Percentiles rank a stretch among this genome's conserved stretches.
These are phyloP conservation scores for Termitomyces sp. DNA, from an alignment of 768 basidiomycete species.

Conservation along the genomic window DNA sequence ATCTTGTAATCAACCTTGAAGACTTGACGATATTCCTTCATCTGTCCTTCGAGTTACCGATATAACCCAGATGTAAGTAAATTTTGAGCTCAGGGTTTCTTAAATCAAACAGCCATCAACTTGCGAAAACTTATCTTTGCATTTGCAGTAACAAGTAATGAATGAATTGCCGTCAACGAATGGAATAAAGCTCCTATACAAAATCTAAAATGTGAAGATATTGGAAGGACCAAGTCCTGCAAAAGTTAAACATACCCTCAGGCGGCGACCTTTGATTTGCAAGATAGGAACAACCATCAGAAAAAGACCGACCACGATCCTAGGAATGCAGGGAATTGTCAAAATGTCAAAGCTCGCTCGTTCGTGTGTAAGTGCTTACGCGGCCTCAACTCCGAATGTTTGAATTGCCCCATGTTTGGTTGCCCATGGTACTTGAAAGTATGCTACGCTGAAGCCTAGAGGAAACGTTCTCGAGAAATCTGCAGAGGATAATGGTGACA, in stretches of 20 bases:
- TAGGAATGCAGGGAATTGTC: constrained; percentile 10
- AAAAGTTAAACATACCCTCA: constrained; percentile 36
- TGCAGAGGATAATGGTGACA: background rate
- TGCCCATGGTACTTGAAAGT: constrained; percentile 60
- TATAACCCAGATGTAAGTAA: background rate
- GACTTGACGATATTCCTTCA: background rate
- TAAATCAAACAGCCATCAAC: background rate
- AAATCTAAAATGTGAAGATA: background rate
- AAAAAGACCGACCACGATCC: constrained; percentile 49
- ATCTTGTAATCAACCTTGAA: background rate
- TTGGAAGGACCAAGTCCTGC: background rate
- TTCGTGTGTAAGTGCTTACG: constrained; percentile 29
- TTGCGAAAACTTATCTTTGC: background rate
- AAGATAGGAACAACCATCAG: constrained; percentile 46
- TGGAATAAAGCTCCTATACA: constrained; percentile 23
- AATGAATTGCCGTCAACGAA: background rate
- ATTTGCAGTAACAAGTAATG: background rate
- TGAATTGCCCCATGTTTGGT: constrained; percentile 49
- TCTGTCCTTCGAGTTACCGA: no score
- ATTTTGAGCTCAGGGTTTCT: background rate
- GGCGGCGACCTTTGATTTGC: constrained; percentile 41
- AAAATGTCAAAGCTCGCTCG: background rate
- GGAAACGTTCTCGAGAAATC: background rate
- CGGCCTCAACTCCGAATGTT: constrained; percentile 55
- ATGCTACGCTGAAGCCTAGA: constrained; percentile 52